These are phyloP conservation scores for Speleostelium caveatum DNA, from an alignment of 78 protist genomes.

Conservation along the genomic window DNA sequence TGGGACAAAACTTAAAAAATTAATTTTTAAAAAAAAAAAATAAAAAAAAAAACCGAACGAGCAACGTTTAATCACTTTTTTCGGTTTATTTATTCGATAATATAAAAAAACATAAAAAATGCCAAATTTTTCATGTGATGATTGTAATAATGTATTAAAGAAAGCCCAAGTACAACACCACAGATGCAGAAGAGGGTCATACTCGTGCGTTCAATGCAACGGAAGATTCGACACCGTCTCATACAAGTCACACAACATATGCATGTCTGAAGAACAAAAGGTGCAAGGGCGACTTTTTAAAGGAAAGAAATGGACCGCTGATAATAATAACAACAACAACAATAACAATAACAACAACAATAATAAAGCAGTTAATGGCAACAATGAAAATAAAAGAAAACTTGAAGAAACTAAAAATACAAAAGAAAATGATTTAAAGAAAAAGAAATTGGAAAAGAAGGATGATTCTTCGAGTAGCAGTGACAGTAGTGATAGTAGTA, in stretches of 20 bases:
- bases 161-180: constrained; percentile 15
- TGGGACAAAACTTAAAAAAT: no score
- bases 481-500: neutral
- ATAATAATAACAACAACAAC: neutral
- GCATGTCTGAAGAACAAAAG: constrained; percentile 46
- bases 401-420: constrained; percentile 13
- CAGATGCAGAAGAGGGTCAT: constrained; percentile 6
- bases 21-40: no score
- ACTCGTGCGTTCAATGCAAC: constrained; percentile 41
- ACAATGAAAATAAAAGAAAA: constrained; percentile 25
- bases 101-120: neutral
- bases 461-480: neutral
- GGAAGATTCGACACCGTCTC: neutral
- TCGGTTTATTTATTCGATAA: neutral
- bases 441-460: constrained; percentile 2
- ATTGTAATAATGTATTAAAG: constrained; percentile 26
- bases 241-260: neutral
- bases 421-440: neutral
- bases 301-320: constrained; percentile 15
- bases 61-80: no score
- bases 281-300: constrained; percentile 18
- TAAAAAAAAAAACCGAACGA: no score
- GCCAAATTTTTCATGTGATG: constrained; percentile 69
- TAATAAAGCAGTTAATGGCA: no score
- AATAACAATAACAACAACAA: constrained; percentile 10